phyloP scores from a whole-genome alignment of 768 basidiomycete genomes.

The Leccinum rimulosum region DNA sequence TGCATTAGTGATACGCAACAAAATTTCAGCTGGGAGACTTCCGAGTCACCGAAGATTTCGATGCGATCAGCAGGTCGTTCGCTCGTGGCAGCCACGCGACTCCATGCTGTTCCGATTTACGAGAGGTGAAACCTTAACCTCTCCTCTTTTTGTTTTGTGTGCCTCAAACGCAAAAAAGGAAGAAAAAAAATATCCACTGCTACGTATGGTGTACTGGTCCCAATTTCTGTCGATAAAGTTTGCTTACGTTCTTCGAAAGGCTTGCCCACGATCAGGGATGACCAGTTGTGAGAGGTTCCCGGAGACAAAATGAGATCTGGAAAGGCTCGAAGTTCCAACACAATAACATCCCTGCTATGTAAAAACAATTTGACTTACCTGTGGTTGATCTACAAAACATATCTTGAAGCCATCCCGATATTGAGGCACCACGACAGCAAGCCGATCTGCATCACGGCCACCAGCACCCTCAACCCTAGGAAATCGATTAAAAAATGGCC shows the following conservation, averaged over 20 bases:
- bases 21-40: neutral
- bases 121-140: conserved; percentile 1
- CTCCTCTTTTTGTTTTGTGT: conserved; percentile 1
- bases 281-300: neutral
- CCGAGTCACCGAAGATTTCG: neutral
- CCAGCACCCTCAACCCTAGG: too few relatives aligned
- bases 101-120: conserved; percentile 12
- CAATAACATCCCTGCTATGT: neutral
- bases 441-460: neutral
- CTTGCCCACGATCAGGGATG: conserved; percentile 10
- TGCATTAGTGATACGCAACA: neutral
- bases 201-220: neutral
- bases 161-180: neutral
- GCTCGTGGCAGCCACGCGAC: conserved; percentile 21
- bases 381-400: neutral
- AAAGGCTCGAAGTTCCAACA: neutral
- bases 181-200: neutral
- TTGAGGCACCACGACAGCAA: neutral
- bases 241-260: neutral
- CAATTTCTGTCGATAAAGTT: neutral
- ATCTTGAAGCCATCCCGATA: neutral
- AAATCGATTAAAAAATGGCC: neutral
- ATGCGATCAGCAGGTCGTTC: neutral
- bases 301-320: neutral
- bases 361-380: conserved; percentile 1